Evolutionary conservation across 768 basidiomycete genomes (phyloP).

Genomic region (Punctularia strigosozonata): DNA sequence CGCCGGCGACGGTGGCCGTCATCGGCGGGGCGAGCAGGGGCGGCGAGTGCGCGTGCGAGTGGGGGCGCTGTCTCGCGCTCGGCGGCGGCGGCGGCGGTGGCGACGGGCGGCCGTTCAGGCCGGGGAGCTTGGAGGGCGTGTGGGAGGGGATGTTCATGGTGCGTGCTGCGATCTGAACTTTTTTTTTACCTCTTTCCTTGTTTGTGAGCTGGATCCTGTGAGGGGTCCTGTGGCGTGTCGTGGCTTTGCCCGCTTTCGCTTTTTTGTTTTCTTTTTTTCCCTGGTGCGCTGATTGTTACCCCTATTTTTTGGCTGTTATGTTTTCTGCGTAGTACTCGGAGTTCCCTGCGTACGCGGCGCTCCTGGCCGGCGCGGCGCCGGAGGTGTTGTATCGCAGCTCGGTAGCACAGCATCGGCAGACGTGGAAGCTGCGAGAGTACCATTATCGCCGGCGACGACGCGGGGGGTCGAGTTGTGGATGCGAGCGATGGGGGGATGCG

Average conservation of each 20-base stretch:
- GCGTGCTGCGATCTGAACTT: constrained; percentile 20
- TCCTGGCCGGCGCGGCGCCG: constrained; percentile 61
- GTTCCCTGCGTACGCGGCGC: constrained; percentile 71
- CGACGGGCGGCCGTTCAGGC: no score
- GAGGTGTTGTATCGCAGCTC: constrained; percentile 57
- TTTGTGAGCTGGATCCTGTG: neutral
- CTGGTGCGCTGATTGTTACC: neutral
- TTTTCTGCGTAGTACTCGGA: constrained; percentile 51
- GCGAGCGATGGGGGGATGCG: no score
- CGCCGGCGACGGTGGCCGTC: no score
- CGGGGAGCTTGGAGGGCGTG: constrained; percentile 62
- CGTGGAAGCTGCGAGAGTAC: constrained; percentile 79
- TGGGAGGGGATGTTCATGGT: constrained; percentile 80
- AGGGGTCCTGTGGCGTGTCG: no score
- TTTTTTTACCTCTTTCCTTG: neutral
- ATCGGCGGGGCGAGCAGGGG: no score
- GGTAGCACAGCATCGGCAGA: constrained; percentile 78
- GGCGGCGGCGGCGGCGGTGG: constrained; percentile 25
- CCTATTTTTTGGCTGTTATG: neutral
- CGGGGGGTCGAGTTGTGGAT: constrained; percentile 19
- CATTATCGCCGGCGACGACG: constrained; percentile 27
- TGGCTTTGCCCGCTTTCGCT: no score
- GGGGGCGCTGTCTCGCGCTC: constrained; percentile 41
- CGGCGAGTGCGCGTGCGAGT: constrained; percentile 56
- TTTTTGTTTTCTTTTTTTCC: no score